Conservation (phyloP, 306 rosid species). For the Castanea sativa region DNA sequence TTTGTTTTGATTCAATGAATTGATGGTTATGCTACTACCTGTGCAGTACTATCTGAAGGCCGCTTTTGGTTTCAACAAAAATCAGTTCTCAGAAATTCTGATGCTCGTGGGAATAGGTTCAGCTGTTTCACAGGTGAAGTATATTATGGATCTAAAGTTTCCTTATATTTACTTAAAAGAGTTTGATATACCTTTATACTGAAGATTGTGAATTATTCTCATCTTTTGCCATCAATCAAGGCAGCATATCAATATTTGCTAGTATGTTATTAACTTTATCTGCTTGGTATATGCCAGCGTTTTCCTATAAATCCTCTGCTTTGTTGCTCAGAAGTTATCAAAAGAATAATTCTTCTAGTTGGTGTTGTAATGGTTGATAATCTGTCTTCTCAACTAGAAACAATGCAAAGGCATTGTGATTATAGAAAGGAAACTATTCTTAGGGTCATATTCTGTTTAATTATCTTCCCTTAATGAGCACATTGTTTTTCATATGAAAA, state of each 20-base stretch:
- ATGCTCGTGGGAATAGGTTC: conserved; percentile 75
- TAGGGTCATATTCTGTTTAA: not conserved
- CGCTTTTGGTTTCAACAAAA: conserved; percentile 70
- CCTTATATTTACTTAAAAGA: not conserved
- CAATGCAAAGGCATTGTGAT: not conserved
- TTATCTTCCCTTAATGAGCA: too few relatives aligned
- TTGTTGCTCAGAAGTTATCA: not conserved
- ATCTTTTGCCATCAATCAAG: not conserved
- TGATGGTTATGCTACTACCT: conserved; percentile 19
- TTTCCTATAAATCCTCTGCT: not conserved
- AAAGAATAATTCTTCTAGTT: not conserved
- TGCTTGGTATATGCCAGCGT: not conserved
- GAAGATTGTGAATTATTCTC: not conserved
- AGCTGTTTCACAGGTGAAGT: conserved; percentile 69
- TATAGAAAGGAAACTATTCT: not conserved
- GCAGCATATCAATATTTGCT: not conserved
- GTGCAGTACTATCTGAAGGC: conserved; percentile 86
- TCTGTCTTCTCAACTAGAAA: not conserved
- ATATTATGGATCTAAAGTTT: not conserved
- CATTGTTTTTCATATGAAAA: too few relatives aligned
- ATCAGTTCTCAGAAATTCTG: conserved; percentile 68
- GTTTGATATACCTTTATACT: not conserved
- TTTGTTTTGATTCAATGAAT: conserved; percentile 5
- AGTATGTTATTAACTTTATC: not conserved
- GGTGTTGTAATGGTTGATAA: not conserved